Conservation (phyloP, 208 protist genomes). For the Acanthamoeba castellanii region DNA sequence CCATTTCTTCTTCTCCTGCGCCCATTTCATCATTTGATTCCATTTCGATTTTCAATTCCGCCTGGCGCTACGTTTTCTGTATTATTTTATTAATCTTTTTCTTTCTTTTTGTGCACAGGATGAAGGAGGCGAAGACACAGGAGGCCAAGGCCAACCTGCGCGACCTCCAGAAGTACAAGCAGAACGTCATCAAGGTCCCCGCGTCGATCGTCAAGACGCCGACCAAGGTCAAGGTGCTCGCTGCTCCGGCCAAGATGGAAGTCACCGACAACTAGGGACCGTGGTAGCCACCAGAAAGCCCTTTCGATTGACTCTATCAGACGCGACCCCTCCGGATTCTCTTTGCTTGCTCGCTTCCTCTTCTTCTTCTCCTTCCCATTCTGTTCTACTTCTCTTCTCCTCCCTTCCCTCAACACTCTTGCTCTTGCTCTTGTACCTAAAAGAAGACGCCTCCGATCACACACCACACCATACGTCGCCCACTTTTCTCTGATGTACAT, state of each 20-base stretch:
- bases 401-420: not conserved
- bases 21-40: not conserved
- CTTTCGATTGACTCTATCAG: not conserved
- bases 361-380: no score
- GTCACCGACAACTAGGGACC: not conserved
- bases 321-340: not conserved
- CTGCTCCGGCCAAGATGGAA: slow-evolving; percentile 1
- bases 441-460: not conserved
- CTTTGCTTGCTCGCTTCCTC: no score
- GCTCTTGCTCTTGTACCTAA: not conserved
- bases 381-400: not conserved
- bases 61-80: not conserved
- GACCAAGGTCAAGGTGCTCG: slow-evolving; percentile 29
- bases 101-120: not conserved
- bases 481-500: no score
- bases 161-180: not conserved
- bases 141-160: slow-evolving; percentile 29
- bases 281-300: no score
- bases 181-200: not conserved
- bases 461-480: no score
- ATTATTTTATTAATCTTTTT: not conserved
- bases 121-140: slow-evolving; percentile 6
- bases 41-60: slow-evolving; percentile 19
- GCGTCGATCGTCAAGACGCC: not conserved
- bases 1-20: not conserved